Percentiles rank a stretch among this genome's conserved stretches.
These are phyloP conservation scores for Spergularia marina DNA, from an alignment of 148 eudicot species.

Conservation along the genomic window DNA sequence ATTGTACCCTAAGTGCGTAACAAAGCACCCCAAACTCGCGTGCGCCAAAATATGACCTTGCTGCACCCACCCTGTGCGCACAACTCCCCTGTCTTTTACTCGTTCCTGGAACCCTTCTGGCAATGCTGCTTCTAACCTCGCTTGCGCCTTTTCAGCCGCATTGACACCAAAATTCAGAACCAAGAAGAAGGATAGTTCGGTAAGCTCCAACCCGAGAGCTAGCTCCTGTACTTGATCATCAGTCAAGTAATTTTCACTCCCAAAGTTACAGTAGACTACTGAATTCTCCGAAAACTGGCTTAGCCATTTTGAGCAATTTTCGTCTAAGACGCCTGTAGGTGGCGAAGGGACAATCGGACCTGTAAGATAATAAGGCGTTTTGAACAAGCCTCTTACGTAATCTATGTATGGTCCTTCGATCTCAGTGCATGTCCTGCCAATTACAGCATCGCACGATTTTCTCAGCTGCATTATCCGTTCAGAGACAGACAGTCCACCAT, in stretches of 20 bases:
- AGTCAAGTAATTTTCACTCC: slow-evolving; percentile 39
- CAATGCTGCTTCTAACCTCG: slow-evolving; percentile 24
- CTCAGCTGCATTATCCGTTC: slow-evolving; percentile 14
- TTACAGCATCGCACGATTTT: slow-evolving; percentile 28
- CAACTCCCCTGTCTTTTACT: slow-evolving; percentile 30
- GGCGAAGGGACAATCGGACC: slow-evolving; percentile 36
- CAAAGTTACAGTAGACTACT: slow-evolving; percentile 42
- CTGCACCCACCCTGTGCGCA: slow-evolving; percentile 48
- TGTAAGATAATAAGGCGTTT: slow-evolving; percentile 31
- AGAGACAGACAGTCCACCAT: slow-evolving; percentile 19
- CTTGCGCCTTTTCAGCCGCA: background rate
- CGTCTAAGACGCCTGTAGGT: slow-evolving; percentile 24
- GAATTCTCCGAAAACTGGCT: slow-evolving; percentile 29
- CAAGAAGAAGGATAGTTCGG: slow-evolving; percentile 38
- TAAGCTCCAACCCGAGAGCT: slow-evolving; percentile 39
- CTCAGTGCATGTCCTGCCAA: slow-evolving; percentile 35
- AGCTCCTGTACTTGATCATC: slow-evolving; percentile 40
- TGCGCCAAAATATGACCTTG: slow-evolving; percentile 46
- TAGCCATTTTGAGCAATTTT: slow-evolving; percentile 33
- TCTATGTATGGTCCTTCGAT: slow-evolving; percentile 38
- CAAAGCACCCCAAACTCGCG: slow-evolving; percentile 39
- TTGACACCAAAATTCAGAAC: slow-evolving; percentile 36
- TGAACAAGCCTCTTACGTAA: slow-evolving; percentile 22
- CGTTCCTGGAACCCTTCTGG: slow-evolving; percentile 41
- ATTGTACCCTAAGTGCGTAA: slow-evolving; percentile 42